Evolutionary conservation across 2,329 filamentous ascomycete genomes (phyloP).

Genomic region (Leptographium flavum): DNA sequence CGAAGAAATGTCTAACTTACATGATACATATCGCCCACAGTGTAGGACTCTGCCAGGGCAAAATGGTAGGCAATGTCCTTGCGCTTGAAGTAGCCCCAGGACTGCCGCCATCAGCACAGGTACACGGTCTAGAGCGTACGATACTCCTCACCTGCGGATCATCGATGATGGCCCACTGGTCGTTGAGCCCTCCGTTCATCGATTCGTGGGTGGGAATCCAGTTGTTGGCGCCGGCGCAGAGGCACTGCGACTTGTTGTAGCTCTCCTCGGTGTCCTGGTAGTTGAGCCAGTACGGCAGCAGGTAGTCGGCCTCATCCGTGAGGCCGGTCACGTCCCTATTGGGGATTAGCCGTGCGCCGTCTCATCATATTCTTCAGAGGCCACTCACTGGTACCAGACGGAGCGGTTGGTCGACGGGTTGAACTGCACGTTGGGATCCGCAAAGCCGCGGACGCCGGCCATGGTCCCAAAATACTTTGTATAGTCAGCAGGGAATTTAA

Average conservation of each 20-base stretch:
- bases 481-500: too few relatives aligned
- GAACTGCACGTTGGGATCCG: slow-evolving; percentile 36
- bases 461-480: slow-evolving; percentile 42
- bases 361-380: too few relatives aligned
- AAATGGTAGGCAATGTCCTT: slow-evolving; percentile 38
- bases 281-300: slow-evolving; percentile 38
- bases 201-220: slow-evolving; percentile 36
- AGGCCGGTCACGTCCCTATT: slow-evolving; percentile 21
- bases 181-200: slow-evolving; percentile 33
- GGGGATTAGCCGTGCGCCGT: too few relatives aligned
- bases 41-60: slow-evolving; percentile 39
- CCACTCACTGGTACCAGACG: slow-evolving; percentile 33
- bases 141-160: too few relatives aligned
- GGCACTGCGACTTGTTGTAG: slow-evolving; percentile 34
- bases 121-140: too few relatives aligned
- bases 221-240: slow-evolving; percentile 33
- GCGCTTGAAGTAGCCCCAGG: slow-evolving; percentile 35
- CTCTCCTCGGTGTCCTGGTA: slow-evolving; percentile 27
- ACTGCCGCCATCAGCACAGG: too few relatives aligned
- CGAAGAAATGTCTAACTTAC: slow-evolving; percentile 4
- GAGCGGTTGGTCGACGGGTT: slow-evolving; percentile 27
- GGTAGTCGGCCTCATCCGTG: slow-evolving; percentile 25
- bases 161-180: slow-evolving; percentile 37
- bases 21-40: slow-evolving; percentile 36
- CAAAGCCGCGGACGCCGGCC: slow-evolving; percentile 38